Base-by-base conservation (phyloP, 2,329 filamentous ascomycete species). In the Ceratocystis variospora region DNA sequence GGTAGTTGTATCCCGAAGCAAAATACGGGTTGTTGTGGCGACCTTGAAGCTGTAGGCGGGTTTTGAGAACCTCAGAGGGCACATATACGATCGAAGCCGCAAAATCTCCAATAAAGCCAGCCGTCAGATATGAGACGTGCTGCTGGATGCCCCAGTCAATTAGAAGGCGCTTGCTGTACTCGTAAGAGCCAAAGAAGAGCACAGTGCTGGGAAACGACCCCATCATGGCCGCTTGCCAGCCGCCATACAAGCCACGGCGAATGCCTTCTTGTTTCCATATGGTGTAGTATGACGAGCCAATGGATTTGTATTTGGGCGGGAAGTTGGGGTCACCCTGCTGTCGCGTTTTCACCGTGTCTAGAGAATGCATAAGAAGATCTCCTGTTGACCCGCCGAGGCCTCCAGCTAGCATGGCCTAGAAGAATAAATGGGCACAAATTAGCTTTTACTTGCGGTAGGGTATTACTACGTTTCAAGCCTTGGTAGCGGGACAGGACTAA, bases 331-430 rank as follows among this genome's bases (percentile, higher is more conserved):
- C 94, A 72, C 93, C 94, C 77, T 99, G 94, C 75, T 99, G 95
- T 71, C 94, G 85, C 61, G 94, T 99, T 78, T 99, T 99, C 72
- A 99, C 94, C 0, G 94, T 99, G 76, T 99, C 94, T 73, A 99
- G 83, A 59, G 93, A 97, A 78, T 99, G 94, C 94, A 99, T 99
- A 70, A 99, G 80, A 83, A 99, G 88, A 76, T 99, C 94, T 68
- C 95, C 94, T 66, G 88, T 95, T 17, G 89, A 92, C 64, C 94
- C 94, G 73, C 95, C 94, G 64, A 95, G 80, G 68, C 93, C 94
- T 73, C 94, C 94, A 44, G 94, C 94, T 73, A 99, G 81, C 92
- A 97, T 99, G 74, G 89, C 87, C 90, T 96, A 66, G 41, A 44
- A 22, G 1, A 19, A 19, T 1, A 44, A 15, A 17, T 5, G 37